Conservation (phyloP, 2,329 filamentous ascomycete species). For the Celoporthe dispersa region DNA sequence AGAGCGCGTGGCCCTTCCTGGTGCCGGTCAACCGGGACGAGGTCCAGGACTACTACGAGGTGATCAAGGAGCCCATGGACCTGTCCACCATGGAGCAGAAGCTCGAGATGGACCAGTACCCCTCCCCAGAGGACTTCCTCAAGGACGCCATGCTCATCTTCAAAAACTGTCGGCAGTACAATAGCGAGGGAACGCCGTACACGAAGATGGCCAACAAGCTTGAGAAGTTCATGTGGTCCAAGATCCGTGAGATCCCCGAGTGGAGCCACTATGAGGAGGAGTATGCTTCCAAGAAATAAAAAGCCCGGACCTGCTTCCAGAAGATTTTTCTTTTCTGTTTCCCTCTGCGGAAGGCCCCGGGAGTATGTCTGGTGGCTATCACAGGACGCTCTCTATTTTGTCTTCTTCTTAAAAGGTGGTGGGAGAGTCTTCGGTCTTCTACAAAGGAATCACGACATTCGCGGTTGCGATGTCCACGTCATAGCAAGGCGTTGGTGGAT, state of each 20-base stretch:
- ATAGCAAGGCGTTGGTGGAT: slow-evolving; percentile 10
- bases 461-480: not conserved
- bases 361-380: not conserved
- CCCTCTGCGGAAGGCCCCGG: not conserved
- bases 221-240: slow-evolving; percentile 93
- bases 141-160: slow-evolving; percentile 88
- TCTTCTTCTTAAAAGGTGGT: not conserved
- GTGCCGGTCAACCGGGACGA: slow-evolving; percentile 94
- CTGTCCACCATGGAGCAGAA: slow-evolving; percentile 94
- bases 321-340: not conserved
- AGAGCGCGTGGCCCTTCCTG: slow-evolving; percentile 91
- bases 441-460: not conserved
- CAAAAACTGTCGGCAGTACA: slow-evolving; percentile 94
- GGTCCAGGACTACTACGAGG: slow-evolving; percentile 97
- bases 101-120: slow-evolving; percentile 91
- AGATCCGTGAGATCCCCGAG: slow-evolving; percentile 89
- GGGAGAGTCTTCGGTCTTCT: not conserved
- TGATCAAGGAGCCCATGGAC: slow-evolving; percentile 98
- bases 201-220: slow-evolving; percentile 93
- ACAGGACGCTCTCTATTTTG: not conserved
- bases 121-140: slow-evolving; percentile 89
- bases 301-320: not conserved
- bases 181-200: slow-evolving; percentile 93
- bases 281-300: slow-evolving; percentile 4
- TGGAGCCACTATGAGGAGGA: slow-evolving; percentile 69